Conservation (phyloP, 371 early-diverging fungal genomes). For the Mortierella sp. region DNA sequence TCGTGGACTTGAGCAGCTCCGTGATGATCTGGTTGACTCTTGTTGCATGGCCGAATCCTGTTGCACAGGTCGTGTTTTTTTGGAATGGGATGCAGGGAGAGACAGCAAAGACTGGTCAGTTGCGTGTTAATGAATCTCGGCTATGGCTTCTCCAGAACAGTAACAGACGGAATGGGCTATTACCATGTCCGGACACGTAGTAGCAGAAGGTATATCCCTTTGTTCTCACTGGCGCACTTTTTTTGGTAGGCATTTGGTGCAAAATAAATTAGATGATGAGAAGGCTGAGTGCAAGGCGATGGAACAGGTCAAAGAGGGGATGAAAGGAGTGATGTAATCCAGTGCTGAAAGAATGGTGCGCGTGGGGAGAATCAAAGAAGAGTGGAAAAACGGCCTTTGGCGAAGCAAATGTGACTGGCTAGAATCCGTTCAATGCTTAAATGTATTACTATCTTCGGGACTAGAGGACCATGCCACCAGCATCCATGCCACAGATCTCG, state of each 20-base stretch:
- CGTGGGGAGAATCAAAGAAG: background rate
- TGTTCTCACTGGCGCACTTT: background rate
- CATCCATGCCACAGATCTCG: constrained; percentile 53
- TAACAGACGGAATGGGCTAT: background rate
- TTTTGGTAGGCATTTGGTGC: no score
- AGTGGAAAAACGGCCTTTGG: background rate
- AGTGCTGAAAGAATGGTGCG: no score
- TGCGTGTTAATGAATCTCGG: background rate
- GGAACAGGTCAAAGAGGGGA: background rate
- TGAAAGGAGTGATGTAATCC: no score
- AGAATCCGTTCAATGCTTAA: no score
- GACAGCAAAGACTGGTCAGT: background rate
- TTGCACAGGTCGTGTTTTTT: background rate
- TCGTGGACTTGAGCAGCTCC: constrained; percentile 65
- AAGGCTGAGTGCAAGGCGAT: background rate
- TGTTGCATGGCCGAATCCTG: constrained; percentile 82
- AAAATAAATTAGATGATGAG: background rate
- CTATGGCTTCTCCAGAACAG: background rate
- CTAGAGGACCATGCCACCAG: constrained; percentile 48
- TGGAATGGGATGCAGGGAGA: background rate
- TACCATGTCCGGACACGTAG: constrained; percentile 82
- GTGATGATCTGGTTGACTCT: constrained; percentile 72
- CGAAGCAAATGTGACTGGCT: background rate
- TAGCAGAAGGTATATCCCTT: constrained; percentile 69
- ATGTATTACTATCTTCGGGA: background rate